Evolutionary conservation across 768 basidiomycete species (phyloP).

Genomic region (Boletus subparvulus): DNA sequence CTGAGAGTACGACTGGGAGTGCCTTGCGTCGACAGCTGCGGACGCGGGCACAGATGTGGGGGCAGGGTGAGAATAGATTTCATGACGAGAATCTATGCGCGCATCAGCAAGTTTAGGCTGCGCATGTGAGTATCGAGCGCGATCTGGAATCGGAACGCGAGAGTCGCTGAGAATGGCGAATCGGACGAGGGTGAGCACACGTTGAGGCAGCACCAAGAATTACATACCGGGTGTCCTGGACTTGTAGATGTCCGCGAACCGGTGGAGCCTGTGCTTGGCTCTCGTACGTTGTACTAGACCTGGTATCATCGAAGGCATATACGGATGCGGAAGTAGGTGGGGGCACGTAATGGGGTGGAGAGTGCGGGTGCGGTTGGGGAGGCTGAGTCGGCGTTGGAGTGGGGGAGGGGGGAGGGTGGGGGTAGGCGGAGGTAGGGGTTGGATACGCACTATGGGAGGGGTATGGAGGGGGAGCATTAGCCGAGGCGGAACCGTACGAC

Average conservation of each 20-base stretch:
- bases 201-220: neutral
- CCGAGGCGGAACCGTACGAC: conserved; percentile 13
- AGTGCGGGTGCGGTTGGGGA: conserved; percentile 18
- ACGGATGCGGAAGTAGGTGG: conserved; percentile 20
- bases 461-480: conserved; percentile 15
- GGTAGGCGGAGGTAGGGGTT: conserved; percentile 30
- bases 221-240: conserved; percentile 26
- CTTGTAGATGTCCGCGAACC: conserved; percentile 20
- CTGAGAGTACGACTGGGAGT: conserved; percentile 21
- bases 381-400: conserved; percentile 32
- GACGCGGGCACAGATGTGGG: conserved; percentile 15
- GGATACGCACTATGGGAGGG: conserved; percentile 19
- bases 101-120: conserved; percentile 22
- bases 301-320: conserved; percentile 24
- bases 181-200: conserved; percentile 7
- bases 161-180: conserved; percentile 22
- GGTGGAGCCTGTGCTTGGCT: conserved; percentile 11
- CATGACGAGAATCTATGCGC: conserved; percentile 28
- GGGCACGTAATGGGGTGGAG: conserved; percentile 23
- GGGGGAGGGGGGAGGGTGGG: conserved; percentile 29
- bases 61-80: conserved; percentile 21
- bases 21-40: conserved; percentile 19
- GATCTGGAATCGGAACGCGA: conserved; percentile 23
- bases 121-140: conserved; percentile 18
- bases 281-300: conserved; percentile 19